phyloP scores from a whole-genome alignment of 1,284 basidiomycete species.

The Meripilus lineatus region DNA sequence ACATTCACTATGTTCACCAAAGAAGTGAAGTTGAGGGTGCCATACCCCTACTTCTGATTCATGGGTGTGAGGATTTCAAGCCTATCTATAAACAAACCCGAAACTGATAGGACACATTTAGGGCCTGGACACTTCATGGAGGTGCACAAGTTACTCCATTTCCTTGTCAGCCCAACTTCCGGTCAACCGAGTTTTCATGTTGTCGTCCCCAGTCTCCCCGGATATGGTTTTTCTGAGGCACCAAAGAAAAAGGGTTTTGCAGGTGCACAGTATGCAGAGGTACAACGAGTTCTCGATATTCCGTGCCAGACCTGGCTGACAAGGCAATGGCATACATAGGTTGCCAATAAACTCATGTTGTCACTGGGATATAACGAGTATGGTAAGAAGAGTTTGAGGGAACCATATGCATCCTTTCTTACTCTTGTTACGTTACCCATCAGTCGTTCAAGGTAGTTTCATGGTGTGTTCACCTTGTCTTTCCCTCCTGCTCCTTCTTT shows the following conservation, averaged over 20 bases:
- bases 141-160: conserved; percentile 46
- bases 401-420: neutral
- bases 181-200: conserved; percentile 56
- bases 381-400: conserved; percentile 23
- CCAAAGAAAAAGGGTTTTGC: conserved; percentile 33
- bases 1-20: conserved; percentile 37
- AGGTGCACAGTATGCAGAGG: conserved; percentile 11
- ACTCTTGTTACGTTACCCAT: neutral
- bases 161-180: conserved; percentile 35
- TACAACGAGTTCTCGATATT: conserved; percentile 1
- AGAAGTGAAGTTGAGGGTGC: conserved; percentile 29
- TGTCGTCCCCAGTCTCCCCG: conserved; percentile 47
- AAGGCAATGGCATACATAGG: conserved; percentile 18
- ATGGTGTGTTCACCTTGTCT: conserved; percentile 22
- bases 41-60: conserved; percentile 41
- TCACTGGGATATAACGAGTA: conserved; percentile 44
- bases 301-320: neutral
- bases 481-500: neutral
- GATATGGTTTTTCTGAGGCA: conserved; percentile 50
- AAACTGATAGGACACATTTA: conserved; percentile 18
- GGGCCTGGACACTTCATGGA: conserved; percentile 62
- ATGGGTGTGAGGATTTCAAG: conserved; percentile 34
- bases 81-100: neutral
- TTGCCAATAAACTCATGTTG: conserved; percentile 42
- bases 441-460: conserved; percentile 27